phyloP scores from a whole-genome alignment of 352 stramenopile species.

The Pythium aphanidermatum region DNA sequence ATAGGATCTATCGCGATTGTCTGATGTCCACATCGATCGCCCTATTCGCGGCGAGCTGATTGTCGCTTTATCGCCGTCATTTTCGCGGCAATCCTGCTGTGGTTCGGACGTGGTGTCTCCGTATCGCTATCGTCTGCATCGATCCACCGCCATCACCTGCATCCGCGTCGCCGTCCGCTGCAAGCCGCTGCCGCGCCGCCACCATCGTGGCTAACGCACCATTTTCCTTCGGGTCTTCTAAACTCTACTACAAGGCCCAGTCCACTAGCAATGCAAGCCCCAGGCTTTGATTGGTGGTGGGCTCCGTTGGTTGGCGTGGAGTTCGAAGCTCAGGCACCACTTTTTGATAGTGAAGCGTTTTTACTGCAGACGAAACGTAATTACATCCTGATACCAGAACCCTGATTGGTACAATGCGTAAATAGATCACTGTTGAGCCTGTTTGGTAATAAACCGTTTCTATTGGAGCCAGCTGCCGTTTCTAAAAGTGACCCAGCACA shows the following conservation, averaged over 20 bases:
- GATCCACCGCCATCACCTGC: not conserved
- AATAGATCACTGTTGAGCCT: too few species aligned
- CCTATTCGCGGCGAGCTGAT: too few species aligned
- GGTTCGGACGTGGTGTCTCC: too few species aligned
- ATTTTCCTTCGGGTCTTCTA: conserved; percentile 88
- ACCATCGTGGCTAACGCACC: conserved; percentile 27
- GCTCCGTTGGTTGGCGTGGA: conserved; percentile 22
- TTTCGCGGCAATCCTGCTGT: too few species aligned
- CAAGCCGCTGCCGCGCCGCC: conserved; percentile 6
- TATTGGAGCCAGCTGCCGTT: too few species aligned
- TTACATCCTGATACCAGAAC: conserved; percentile 7
- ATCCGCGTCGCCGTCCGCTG: not conserved
- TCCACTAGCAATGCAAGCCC: conserved; percentile 11
- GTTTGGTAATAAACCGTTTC: too few species aligned
- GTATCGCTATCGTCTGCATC: not conserved
- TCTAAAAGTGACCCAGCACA: too few species aligned
- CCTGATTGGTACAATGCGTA: conserved; percentile 2
- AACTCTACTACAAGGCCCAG: conserved; percentile 61
- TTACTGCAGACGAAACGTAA: conserved; percentile 7
- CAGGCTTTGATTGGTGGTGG: conserved; percentile 34
- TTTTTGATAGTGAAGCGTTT: conserved; percentile 13
- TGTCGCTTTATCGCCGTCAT: too few species aligned
- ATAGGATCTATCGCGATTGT: too few species aligned
- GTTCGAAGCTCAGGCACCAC: not conserved
- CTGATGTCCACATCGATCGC: too few species aligned